Percentiles rank a stretch among this genome's conserved stretches.
Evolutionary conservation across 108 stramenopile species (phyloP).

Genomic region (Fragilariopsis cylindrus): DNA sequence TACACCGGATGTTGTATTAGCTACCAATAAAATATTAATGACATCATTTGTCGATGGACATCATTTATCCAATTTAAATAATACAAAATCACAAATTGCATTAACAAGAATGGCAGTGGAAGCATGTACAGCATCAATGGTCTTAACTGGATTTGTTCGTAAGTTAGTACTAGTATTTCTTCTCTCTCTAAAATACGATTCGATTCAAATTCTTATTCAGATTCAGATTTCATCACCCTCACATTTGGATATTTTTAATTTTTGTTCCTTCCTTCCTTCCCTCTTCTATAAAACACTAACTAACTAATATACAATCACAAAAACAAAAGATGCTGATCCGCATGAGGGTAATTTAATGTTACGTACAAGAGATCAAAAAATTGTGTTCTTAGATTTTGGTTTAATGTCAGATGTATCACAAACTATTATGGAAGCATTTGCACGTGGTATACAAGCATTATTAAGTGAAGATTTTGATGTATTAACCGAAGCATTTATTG

Average conservation of each 20-base stretch:
- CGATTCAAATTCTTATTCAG: no score
- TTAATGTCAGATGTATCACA: conserved; percentile 21
- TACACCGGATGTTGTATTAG: conserved; percentile 13
- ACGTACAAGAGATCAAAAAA: conserved; percentile 6
- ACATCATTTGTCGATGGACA: conserved; percentile 17
- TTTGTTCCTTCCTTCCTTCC: no score
- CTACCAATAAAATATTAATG: conserved; percentile 12
- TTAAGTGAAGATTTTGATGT: conserved; percentile 14
- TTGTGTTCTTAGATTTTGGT: conserved; percentile 33
- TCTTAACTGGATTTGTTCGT: conserved; percentile 30
- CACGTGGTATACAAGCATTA: conserved; percentile 20
- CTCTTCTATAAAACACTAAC: no score
- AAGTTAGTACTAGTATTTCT: no score
- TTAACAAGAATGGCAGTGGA: conserved; percentile 31
- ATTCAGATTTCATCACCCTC: no score
- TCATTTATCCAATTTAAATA: conserved; percentile 4
- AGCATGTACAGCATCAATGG: conserved; percentile 20
- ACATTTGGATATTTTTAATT: no score
- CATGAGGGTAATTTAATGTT: conserved; percentile 35
- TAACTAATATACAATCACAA: no score
- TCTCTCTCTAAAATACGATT: no score
- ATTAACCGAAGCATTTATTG: conserved; percentile 14
- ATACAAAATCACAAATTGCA: background rate
- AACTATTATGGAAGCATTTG: conserved; percentile 32
- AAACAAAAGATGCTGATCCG: conserved; percentile 24